Conservation (phyloP, 2,329 filamentous ascomycete species). For the Stachybotrys elegans region DNA sequence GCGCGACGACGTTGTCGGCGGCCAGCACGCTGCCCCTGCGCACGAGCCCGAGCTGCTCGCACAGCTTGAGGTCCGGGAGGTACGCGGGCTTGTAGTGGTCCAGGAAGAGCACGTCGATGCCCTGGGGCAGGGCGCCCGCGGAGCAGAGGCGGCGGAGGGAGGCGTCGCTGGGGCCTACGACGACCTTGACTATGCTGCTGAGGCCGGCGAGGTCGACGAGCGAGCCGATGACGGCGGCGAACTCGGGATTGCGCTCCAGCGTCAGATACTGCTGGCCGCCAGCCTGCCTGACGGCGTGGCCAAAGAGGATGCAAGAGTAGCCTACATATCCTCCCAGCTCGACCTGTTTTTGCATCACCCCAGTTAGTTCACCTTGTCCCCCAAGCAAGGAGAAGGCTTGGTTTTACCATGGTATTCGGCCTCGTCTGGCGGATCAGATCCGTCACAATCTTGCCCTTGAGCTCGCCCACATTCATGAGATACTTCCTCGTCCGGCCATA, state of each 20-base stretch:
- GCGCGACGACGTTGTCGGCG: constrained; percentile 67
- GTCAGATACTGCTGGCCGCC: constrained; percentile 65
- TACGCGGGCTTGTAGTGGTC: constrained; percentile 80
- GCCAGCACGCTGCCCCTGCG: constrained; percentile 56
- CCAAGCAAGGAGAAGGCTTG: background rate
- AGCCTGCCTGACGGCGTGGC: constrained; percentile 55
- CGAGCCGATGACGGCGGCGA: constrained; percentile 62
- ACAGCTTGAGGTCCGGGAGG: constrained; percentile 68
- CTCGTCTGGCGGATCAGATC: constrained; percentile 63
- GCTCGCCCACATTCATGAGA: constrained; percentile 74
- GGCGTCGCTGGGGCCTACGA: constrained; percentile 65
- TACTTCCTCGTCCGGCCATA: constrained; percentile 57
- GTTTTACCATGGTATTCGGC: constrained; percentile 56
- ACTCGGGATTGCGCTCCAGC: constrained; percentile 69
- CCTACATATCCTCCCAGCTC: constrained; percentile 79
- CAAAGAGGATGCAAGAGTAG: constrained; percentile 76
- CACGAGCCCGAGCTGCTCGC: constrained; percentile 65
- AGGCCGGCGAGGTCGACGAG: constrained; percentile 72
- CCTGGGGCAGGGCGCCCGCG: constrained; percentile 42
- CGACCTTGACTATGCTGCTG: constrained; percentile 62
- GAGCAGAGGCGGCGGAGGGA: constrained; percentile 56
- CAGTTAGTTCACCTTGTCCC: background rate
- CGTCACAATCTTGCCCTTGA: constrained; percentile 67
- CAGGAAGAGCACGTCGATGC: constrained; percentile 70
- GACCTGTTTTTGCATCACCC: constrained; percentile 35